Base-by-base conservation (phyloP, 1,139 yeast species). In the Suhomyces bolitotheri region DNA sequence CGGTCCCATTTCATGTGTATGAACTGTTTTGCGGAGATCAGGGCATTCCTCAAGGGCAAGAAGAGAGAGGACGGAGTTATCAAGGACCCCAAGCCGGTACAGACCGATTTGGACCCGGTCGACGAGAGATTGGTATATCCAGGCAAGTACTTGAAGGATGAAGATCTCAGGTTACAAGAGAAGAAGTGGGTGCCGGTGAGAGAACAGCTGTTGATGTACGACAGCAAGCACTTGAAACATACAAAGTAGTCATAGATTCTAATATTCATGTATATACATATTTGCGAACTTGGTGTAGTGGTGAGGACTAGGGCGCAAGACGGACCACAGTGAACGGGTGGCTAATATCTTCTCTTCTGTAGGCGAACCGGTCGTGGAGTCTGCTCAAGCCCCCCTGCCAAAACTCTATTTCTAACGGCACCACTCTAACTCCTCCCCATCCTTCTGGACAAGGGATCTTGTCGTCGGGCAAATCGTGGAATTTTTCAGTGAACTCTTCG, bases 371-470 rank as follows among this genome's bases (percentile, higher is more conserved):
- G 61, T 92, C 99, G 59, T 92, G 98, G 39, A 90, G 71, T 58
- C 99, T 76, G 53, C 87, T 84, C 41, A 78, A 73, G 44, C 98
- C 78, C 12, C 98, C 98, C 64, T 92, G 97, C 97, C 97, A 92
- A 56, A 92, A 92, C 63, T 92, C 98, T 49, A 92, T 76, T 54
- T 88, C 96, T 36, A 86, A 65, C 2, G 99, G 98, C 29, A 83
- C 80, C 20, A 92, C 73, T 52, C 96, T 73, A 36, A 92, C 60
- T 2, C 98, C 98, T 33, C 98, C 98, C 98, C 98, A 92, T 57
- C 71, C 80, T 21, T 86, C 89, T 13, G 98, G 98, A 50, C 96
- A 85, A 19, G 95, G 94, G 35, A 92, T 79, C 33, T 77, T 78
- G 11, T 79, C 81, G 41, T 72, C 78, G 8, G 50, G 48, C 25